Evolutionary conservation across 2,329 filamentous ascomycete genomes (phyloP).

Genomic region (Escovopsis sp.): DNA sequence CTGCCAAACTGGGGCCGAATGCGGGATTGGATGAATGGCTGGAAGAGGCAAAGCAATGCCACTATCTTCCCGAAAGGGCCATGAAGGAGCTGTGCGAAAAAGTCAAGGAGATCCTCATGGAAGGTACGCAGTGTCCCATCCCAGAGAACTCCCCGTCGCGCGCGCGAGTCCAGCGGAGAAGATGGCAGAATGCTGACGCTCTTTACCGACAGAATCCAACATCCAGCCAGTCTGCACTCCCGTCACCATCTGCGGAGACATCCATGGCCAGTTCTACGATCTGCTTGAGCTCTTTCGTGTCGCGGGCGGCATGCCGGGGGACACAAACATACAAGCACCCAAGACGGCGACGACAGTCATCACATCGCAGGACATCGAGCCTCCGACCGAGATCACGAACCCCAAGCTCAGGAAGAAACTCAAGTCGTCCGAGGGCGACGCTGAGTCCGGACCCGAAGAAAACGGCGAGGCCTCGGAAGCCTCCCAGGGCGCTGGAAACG

Average conservation of each 20-base stretch:
- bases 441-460: slow-evolving; percentile 34
- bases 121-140: slow-evolving; percentile 43
- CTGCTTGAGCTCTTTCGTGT: slow-evolving; percentile 93
- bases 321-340: slow-evolving; percentile 54
- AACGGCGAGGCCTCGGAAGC: slow-evolving; percentile 21
- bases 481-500: slow-evolving; percentile 19
- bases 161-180: too few species aligned
- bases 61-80: slow-evolving; percentile 85
- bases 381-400: slow-evolving; percentile 75
- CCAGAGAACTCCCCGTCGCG: background rate
- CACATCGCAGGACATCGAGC: slow-evolving; percentile 82
- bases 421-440: slow-evolving; percentile 28
- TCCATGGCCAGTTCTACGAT: slow-evolving; percentile 98
- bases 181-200: background rate
- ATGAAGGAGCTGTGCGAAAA: slow-evolving; percentile 99
- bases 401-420: slow-evolving; percentile 80
- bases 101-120: slow-evolving; percentile 98
- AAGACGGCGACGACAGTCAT: slow-evolving; percentile 60
- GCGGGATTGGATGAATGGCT: slow-evolving; percentile 93
- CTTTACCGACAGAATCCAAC: slow-evolving; percentile 60
- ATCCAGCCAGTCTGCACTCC: slow-evolving; percentile 96
- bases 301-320: slow-evolving; percentile 89
- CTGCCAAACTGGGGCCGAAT: slow-evolving; percentile 68
- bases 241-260: slow-evolving; percentile 94
- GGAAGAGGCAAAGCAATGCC: slow-evolving; percentile 90